Conservation (phyloP, 495 filamentous ascomycete genomes). For the Penicillium arizonense region DNA sequence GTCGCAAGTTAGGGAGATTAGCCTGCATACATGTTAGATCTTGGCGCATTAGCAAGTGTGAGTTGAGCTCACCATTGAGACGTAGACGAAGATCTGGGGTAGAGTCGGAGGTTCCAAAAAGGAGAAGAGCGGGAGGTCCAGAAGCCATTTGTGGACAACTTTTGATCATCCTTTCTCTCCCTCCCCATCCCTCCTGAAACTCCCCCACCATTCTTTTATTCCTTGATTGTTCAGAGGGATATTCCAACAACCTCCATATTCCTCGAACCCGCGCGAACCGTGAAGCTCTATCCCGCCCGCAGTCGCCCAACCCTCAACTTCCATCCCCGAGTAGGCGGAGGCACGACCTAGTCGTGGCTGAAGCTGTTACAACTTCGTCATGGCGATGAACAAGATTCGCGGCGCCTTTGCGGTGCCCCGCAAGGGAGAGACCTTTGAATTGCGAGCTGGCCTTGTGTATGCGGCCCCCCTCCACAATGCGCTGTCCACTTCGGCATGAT, state of each 20-base stretch:
- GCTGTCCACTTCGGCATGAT: conserved; percentile 8
- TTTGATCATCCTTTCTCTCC: conserved; percentile 32
- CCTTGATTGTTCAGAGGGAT: too few relatives aligned
- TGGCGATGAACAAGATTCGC: conserved; percentile 95
- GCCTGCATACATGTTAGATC: conserved; percentile 49
- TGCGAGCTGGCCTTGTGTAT: conserved; percentile 90
- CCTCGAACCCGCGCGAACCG: conserved; percentile 32
- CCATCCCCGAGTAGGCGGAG: conserved; percentile 33
- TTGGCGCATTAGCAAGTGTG: background rate
- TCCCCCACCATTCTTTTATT: conserved; percentile 5
- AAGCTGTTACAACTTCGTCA: conserved; percentile 42
- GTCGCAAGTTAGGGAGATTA: conserved; percentile 90
- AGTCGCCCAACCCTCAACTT: conserved; percentile 29
- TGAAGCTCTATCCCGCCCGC: conserved; percentile 41
- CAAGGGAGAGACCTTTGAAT: conserved; percentile 98
- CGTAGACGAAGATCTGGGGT: background rate
- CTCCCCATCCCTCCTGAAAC: conserved; percentile 7
- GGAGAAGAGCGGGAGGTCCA: conserved; percentile 21
- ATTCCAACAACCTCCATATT: conserved; percentile 8
- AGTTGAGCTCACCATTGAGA: conserved; percentile 16
- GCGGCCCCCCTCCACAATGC: conserved; percentile 22
- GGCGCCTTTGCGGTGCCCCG: conserved; percentile 88
- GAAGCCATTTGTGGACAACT: conserved; percentile 44
- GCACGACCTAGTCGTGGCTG: conserved; percentile 50
- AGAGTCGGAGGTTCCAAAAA: conserved; percentile 11